Percentiles rank a stretch among this genome's conserved stretches.
These are phyloP conservation scores for Xylariaceae sp. DNA, from an alignment of 2,329 filamentous ascomycete genomes.

Conservation along the genomic window DNA sequence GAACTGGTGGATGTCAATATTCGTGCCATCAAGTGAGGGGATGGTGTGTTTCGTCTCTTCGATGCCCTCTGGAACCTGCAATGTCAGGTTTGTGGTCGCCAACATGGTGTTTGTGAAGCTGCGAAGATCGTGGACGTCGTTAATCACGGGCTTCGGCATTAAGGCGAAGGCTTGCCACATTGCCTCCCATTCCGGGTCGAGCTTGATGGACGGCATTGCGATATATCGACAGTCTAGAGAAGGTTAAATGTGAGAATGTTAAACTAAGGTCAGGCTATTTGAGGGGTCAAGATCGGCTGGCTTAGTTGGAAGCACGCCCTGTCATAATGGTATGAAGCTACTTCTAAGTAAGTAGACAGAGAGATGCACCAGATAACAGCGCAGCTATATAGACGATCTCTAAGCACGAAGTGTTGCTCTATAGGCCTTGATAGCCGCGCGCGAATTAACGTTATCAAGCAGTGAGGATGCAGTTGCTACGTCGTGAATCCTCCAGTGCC, in stretches of 20 bases:
- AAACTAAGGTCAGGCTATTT: no score
- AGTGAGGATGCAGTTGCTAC: no score
- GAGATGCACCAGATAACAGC: no score
- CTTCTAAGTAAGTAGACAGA: no score
- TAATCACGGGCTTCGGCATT: conserved; percentile 14
- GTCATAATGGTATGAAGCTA: background rate
- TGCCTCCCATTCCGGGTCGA: conserved; percentile 23
- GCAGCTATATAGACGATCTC: no score
- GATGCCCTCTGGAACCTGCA: conserved; percentile 19
- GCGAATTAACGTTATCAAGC: no score
- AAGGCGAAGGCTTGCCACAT: background rate
- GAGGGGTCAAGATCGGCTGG: background rate
- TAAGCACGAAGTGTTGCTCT: no score
- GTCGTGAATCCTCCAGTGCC: no score
- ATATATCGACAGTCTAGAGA: background rate
- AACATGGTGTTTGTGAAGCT: background rate
- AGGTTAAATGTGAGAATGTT: no score
- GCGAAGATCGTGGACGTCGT: conserved; percentile 18
- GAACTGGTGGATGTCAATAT: conserved; percentile 32
- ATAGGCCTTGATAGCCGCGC: no score
- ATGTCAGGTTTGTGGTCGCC: background rate
- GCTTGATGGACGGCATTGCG: conserved; percentile 24
- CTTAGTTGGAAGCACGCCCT: background rate
- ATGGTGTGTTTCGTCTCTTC: conserved; percentile 29
- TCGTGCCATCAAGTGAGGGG: conserved; percentile 31